These are phyloP conservation scores for Neofusicoccum ribis DNA, from an alignment of 2,329 filamentous ascomycete genomes.

Conservation along the genomic window DNA sequence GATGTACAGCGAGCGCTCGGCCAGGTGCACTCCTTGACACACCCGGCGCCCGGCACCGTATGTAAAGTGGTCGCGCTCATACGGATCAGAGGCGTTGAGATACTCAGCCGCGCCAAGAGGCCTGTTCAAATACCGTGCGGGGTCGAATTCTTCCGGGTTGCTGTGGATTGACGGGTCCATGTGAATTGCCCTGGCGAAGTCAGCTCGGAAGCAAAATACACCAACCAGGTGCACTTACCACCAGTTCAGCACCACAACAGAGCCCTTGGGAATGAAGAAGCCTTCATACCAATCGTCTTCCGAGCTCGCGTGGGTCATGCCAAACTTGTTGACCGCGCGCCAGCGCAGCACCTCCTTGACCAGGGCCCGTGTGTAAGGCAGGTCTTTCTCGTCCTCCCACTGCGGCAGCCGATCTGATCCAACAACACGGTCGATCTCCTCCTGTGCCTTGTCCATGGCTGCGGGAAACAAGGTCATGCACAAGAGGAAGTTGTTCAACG, in stretches of 20 bases:
- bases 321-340: constrained; percentile 40
- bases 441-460: constrained; percentile 22
- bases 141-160: constrained; percentile 34
- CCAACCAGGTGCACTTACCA: constrained; percentile 24
- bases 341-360: constrained; percentile 33
- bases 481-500: constrained; percentile 24
- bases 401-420: constrained; percentile 24
- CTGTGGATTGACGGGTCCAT: constrained; percentile 28
- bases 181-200: constrained; percentile 33
- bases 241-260: constrained; percentile 38
- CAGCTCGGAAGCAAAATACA: not conserved
- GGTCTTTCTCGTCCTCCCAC: constrained; percentile 26
- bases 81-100: constrained; percentile 33
- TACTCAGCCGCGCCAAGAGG: constrained; percentile 34
- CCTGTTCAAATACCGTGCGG: constrained; percentile 29
- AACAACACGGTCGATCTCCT: constrained; percentile 27
- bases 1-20: constrained; percentile 38
- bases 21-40: constrained; percentile 39
- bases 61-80: constrained; percentile 37
- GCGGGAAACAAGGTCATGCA: constrained; percentile 24
- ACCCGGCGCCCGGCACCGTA: constrained; percentile 38
- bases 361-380: constrained; percentile 33
- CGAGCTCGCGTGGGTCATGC: constrained; percentile 46
- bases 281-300: constrained; percentile 51
- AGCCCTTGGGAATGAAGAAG: constrained; percentile 48